These are phyloP conservation scores for Tuctoria greenei DNA, from an alignment of 176 grass and related monocot genomes.

Conservation along the genomic window DNA sequence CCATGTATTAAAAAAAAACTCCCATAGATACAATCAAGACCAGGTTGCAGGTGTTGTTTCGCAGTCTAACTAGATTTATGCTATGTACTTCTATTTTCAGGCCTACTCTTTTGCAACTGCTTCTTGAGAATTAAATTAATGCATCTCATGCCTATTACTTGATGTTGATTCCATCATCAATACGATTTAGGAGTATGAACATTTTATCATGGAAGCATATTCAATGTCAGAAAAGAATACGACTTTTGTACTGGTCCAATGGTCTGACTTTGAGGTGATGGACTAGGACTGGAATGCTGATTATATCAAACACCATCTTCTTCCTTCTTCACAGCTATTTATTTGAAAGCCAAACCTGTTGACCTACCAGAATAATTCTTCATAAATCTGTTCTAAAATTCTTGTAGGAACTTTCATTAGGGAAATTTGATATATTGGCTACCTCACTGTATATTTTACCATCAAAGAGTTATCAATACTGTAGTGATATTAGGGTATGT, in stretches of 20 bases:
- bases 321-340: conserved; percentile 8
- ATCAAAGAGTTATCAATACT: conserved; percentile 2
- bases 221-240: conserved; percentile 12
- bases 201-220: conserved; percentile 3
- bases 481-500: conserved; percentile 11
- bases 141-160: not conserved
- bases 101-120: conserved; percentile 10
- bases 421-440: conserved; percentile 4
- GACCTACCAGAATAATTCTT: not conserved
- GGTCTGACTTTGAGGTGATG: not conserved
- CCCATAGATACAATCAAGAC: conserved; percentile 99
- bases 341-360: conserved; percentile 22
- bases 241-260: conserved; percentile 10
- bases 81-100: not conserved
- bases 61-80: conserved; percentile 22
- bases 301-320: conserved; percentile 6
- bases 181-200: conserved; percentile 5
- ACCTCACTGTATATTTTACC: conserved; percentile 7
- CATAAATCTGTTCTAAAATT: not conserved
- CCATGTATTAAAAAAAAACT: too few relatives aligned
- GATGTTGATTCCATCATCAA: conserved; percentile 16
- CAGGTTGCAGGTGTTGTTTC: conserved; percentile 66
- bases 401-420: not conserved
- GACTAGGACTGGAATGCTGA: conserved; percentile 6
- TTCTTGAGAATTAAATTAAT: conserved; percentile 11